phyloP scores from a whole-genome alignment of 2,329 filamentous ascomycete genomes.

The Hortaea sp. region DNA sequence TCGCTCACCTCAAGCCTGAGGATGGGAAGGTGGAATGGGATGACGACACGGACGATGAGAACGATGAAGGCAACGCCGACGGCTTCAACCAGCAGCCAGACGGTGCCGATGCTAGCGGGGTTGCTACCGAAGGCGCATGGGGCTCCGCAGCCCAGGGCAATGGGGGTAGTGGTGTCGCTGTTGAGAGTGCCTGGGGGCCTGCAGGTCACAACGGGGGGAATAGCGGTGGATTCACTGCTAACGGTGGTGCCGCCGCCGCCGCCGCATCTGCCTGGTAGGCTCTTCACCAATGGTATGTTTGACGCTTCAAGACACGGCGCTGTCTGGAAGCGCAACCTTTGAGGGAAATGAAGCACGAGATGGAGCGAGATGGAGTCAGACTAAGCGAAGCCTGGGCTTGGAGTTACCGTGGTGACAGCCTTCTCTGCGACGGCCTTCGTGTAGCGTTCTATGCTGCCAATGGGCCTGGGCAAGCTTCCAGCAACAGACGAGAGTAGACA shows the following conservation, averaged over 20 bases:
- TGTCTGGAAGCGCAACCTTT: background rate
- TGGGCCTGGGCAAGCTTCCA: background rate
- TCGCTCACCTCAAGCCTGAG: constrained; percentile 54
- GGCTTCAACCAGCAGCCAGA: constrained; percentile 5
- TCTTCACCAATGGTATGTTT: too few relatives aligned
- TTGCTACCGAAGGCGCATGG: constrained; percentile 11
- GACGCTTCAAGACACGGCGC: background rate
- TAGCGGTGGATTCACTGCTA: constrained; percentile 11
- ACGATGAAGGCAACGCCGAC: constrained; percentile 4
- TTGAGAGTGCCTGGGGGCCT: too few relatives aligned
- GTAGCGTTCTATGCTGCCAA: background rate
- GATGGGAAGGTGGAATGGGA: constrained; percentile 25
- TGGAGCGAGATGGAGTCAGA: background rate
- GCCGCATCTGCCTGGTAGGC: too few relatives aligned
- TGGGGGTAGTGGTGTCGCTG: constrained; percentile 4
- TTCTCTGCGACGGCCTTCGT: background rate
- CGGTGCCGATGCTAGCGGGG: constrained; percentile 9
- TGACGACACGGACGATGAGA: constrained; percentile 10
- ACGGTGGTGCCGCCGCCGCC: constrained; percentile 2
- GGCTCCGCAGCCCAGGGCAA: constrained; percentile 1
- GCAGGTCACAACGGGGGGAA: background rate
- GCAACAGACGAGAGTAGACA: too few relatives aligned
- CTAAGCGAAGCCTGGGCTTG: background rate
- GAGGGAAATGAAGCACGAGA: background rate
- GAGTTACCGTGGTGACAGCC: background rate